phyloP scores from a whole-genome alignment of 768 basidiomycete species.

The Hirschioporus abietinus region DNA sequence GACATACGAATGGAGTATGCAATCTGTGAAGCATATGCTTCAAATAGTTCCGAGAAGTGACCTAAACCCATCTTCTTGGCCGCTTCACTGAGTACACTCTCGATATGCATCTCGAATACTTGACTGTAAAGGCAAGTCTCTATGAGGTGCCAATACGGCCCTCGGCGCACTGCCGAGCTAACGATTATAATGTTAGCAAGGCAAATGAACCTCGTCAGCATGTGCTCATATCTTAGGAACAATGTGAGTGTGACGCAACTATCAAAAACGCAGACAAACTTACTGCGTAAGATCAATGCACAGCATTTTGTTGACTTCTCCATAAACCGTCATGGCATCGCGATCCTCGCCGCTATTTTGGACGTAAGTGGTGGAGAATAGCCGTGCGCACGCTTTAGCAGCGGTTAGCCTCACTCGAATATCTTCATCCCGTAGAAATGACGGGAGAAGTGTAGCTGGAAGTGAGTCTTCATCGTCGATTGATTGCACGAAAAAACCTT shows the following conservation, averaged over 20 bases:
- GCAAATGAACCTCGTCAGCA: conserved; percentile 66
- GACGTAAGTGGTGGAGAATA: conserved; percentile 45
- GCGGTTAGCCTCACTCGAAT: conserved; percentile 80
- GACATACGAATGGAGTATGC: conserved; percentile 57
- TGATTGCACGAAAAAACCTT: conserved; percentile 40
- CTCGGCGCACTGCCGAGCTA: conserved; percentile 70
- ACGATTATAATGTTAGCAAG: conserved; percentile 76
- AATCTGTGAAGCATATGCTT: conserved; percentile 72
- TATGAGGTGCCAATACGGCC: conserved; percentile 84
- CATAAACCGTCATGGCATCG: conserved; percentile 38
- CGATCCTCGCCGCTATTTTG: conserved; percentile 22
- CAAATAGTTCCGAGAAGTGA: conserved; percentile 59
- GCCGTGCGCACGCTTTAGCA: conserved; percentile 50
- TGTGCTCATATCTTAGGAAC: conserved; percentile 58
- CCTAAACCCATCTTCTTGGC: conserved; percentile 63
- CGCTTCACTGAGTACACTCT: conserved; percentile 54
- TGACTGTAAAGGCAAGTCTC: conserved; percentile 52
- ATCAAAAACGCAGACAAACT: conserved; percentile 20
- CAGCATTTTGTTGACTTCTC: conserved; percentile 39
- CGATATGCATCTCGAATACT: conserved; percentile 33
- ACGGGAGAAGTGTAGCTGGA: conserved; percentile 45
- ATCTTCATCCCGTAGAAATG: conserved; percentile 63
- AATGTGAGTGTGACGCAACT: conserved; percentile 5
- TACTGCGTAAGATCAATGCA: conserved; percentile 45
- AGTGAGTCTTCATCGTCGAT: conserved; percentile 25